Evolutionary conservation across 2,329 filamentous ascomycete genomes (phyloP), one percentile per base, ranked within the genome.

Genomic region (Pleoardoris graminearum): DNA sequence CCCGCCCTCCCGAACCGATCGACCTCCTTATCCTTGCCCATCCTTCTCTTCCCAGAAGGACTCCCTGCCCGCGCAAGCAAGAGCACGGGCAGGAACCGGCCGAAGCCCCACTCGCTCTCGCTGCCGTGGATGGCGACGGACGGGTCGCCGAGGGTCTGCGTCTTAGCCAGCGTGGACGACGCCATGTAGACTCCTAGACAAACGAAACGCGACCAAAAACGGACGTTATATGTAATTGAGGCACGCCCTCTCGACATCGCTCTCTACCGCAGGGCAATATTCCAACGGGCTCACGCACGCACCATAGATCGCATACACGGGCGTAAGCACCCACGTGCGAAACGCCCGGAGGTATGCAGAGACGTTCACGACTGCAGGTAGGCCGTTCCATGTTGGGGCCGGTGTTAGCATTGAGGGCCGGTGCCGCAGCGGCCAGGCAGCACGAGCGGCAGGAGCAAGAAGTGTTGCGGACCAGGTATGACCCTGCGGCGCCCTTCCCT

Each of bases 61-160:
- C 48, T 70, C 67, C 67, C 67, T 69, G 6, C 66, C 67, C 11
- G 66, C 12, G 63, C 67, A 14, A 70, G 54, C n/a, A 70, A 32
- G 11, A 70, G 43, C 4, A 69, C 58, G 0, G 66, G 66, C 7
- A 70, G 48, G 27, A 70, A 70, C 35, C 69, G 67, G 1, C 67
- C 67, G 46, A 70, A 70, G 6, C 62, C 62, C 67, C 67, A 70
- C 4, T 62, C 54, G 8, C 50, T 59, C 44, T 70, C 67, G 27
- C 50, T 59, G 3, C 65, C 67, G 0, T 51, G 25, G 5, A 69
- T 66, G 0, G 19, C 35, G 2, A 69, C 61, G 11, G 52, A 55
- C 1, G 67, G 53, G 1, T 30, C 57, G 1, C 67, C 67, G 19
- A 70, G 54, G 4, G 66, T 66, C 29, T 70, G 62, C 10, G 67